Conservation (phyloP, 305 asterid species). For the Euphrasia arctica region DNA sequence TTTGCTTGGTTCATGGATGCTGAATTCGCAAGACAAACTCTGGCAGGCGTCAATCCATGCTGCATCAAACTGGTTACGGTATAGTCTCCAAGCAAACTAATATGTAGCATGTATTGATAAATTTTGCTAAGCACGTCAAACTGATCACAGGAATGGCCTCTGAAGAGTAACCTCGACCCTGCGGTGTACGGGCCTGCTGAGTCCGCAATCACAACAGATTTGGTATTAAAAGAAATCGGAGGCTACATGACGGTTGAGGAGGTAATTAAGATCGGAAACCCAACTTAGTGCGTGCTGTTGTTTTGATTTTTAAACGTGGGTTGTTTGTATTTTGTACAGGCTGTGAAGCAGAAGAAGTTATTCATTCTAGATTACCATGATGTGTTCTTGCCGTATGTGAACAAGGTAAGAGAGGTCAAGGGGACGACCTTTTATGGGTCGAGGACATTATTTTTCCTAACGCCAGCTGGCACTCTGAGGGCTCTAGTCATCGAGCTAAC, state of each 20-base stretch:
- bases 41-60: conserved; percentile 74
- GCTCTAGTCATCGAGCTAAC: conserved; percentile 77
- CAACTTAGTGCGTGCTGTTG: neutral
- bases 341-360: conserved; percentile 57
- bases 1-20: conserved; percentile 74
- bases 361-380: conserved; percentile 81
- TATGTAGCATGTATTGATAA: neutral
- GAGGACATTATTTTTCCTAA: conserved; percentile 61
- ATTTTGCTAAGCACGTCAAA: neutral
- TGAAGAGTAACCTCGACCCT: conserved; percentile 71
- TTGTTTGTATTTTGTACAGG: conserved; percentile 38
- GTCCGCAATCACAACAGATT: conserved; percentile 55
- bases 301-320: neutral
- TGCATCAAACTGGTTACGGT: conserved; percentile 62
- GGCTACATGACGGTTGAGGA: conserved; percentile 57
- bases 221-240: conserved; percentile 43
- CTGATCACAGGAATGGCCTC: conserved; percentile 69
- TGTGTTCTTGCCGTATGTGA: conserved; percentile 57
- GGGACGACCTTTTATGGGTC: conserved; percentile 73
- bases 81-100: no score
- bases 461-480: conserved; percentile 41
- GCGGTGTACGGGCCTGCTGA: conserved; percentile 68
- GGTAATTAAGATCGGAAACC: conserved; percentile 32
- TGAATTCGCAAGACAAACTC: conserved; percentile 79
- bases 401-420: conserved; percentile 49